Percentiles rank a stretch among this genome's conserved stretches.
These are phyloP conservation scores for Phyllosticta capitalensis DNA, from an alignment of 2,329 filamentous ascomycete genomes.

Conservation along the genomic window DNA sequence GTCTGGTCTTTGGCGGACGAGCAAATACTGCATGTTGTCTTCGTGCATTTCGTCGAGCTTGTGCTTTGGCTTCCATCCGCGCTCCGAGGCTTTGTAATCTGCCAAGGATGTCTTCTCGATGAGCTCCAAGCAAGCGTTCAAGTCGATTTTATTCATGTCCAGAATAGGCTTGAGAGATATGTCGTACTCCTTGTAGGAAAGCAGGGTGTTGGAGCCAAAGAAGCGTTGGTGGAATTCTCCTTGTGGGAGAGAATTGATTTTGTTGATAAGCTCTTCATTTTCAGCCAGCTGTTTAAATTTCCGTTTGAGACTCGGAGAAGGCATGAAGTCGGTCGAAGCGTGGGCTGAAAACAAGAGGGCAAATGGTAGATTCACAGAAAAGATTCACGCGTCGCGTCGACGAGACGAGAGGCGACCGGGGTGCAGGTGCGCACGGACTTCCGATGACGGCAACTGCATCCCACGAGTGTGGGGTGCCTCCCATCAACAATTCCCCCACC, in stretches of 20 bases:
- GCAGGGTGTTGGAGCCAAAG: slow-evolving; percentile 4
- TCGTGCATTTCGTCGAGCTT: slow-evolving; percentile 63
- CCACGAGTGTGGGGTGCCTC: neutral
- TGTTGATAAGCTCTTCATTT: slow-evolving; percentile 3
- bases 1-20: slow-evolving; percentile 38
- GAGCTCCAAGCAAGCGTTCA: slow-evolving; percentile 44
- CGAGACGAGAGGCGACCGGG: neutral
- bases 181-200: slow-evolving; percentile 16
- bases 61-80: slow-evolving; percentile 52
- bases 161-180: slow-evolving; percentile 18
- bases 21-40: slow-evolving; percentile 56
- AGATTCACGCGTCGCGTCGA: neutral
- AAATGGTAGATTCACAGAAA: neutral
- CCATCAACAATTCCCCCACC: neutral
- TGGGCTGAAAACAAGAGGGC: neutral
- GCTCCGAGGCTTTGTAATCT: slow-evolving; percentile 54
- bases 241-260: slow-evolving; percentile 8
- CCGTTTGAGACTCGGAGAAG: neutral
- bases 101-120: slow-evolving; percentile 54
- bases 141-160: slow-evolving; percentile 28
- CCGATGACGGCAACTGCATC: neutral
- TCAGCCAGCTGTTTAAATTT: neutral
- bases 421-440: neutral
- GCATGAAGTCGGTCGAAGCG: neutral
- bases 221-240: slow-evolving; percentile 6